Evolutionary conservation across 768 basidiomycete species (phyloP).

Genomic region (Crepidotus variabilis): DNA sequence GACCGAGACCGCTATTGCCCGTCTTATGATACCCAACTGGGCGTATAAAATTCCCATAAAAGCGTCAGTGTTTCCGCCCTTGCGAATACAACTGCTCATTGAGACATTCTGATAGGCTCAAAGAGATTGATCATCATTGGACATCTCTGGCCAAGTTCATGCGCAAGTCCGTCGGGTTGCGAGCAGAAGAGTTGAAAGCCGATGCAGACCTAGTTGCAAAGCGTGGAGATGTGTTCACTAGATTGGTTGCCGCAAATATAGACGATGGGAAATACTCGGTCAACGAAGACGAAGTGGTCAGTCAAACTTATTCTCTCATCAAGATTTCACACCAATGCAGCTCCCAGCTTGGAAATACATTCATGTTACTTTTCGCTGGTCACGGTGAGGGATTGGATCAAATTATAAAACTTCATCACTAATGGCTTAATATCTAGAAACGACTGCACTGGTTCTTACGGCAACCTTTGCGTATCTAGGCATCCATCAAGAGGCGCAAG

Average conservation of each 20-base stretch:
- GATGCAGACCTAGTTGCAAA: neutral
- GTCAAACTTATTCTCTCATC: neutral
- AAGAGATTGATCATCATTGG: conserved; percentile 14
- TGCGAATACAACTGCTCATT: neutral
- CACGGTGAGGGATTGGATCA: conserved; percentile 12
- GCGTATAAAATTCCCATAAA: conserved; percentile 20
- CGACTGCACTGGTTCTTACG: conserved; percentile 7
- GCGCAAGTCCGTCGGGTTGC: conserved; percentile 6
- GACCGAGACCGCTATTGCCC: conserved; percentile 14
- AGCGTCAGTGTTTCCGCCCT: conserved; percentile 8
- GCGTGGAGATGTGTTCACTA: conserved; percentile 12
- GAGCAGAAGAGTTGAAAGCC: conserved; percentile 7
- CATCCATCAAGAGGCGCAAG: conserved; percentile 7
- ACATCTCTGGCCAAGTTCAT: conserved; percentile 12
- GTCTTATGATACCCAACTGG: conserved; percentile 20
- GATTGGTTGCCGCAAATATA: conserved; percentile 16
- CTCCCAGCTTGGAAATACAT: conserved; percentile 20
- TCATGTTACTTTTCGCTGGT: conserved; percentile 21
- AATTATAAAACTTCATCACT: neutral
- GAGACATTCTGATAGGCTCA: conserved; percentile 8
- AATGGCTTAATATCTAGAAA: conserved; percentile 2
- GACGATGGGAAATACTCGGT: conserved; percentile 15
- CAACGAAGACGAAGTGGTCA: conserved; percentile 18
- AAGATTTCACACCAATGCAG: neutral
- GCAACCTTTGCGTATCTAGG: conserved; percentile 6